phyloP scores from a whole-genome alignment of 176 grass and related monocot genomes.

The Carex kokanica region DNA sequence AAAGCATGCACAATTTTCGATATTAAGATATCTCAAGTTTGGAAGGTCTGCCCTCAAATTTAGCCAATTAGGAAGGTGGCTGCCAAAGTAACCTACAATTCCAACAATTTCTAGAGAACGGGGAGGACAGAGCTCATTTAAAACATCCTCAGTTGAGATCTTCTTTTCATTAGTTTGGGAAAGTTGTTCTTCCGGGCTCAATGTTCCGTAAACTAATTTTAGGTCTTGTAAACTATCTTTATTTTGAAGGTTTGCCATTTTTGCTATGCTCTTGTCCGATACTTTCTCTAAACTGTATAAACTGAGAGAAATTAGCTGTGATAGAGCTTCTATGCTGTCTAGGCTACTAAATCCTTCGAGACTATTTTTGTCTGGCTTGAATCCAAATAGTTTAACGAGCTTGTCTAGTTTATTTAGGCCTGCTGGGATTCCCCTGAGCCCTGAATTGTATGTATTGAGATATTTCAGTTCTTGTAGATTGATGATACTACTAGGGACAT shows the following conservation, averaged over 20 bases:
- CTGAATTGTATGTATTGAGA: not conserved
- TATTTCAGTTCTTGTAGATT: not conserved
- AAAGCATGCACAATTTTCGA: not conserved
- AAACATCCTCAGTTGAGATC: not conserved
- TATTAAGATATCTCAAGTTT: not conserved
- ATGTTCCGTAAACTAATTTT: not conserved
- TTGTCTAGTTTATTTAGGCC: not conserved
- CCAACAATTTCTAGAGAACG: not conserved
- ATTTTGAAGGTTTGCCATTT: not conserved
- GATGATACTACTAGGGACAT: not conserved
- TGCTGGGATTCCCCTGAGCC: not conserved
- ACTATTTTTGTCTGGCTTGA: not conserved
- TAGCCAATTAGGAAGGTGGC: not conserved
- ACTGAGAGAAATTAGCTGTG: not conserved
- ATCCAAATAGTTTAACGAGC: not conserved
- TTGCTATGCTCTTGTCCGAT: not conserved
- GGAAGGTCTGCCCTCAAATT: not conserved
- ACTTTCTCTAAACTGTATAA: not conserved
- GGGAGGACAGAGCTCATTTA: conserved; percentile 16
- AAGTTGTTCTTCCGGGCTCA: not conserved
- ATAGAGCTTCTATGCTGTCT: not conserved
- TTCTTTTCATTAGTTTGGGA: not conserved
- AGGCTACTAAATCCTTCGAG: not conserved
- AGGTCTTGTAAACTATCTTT: not conserved
- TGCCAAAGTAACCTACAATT: not conserved